Percentiles rank a stretch among this genome's conserved stretches.
Evolutionary conservation across 345 rosid genomes (phyloP).

Genomic region (Salix caprea): DNA sequence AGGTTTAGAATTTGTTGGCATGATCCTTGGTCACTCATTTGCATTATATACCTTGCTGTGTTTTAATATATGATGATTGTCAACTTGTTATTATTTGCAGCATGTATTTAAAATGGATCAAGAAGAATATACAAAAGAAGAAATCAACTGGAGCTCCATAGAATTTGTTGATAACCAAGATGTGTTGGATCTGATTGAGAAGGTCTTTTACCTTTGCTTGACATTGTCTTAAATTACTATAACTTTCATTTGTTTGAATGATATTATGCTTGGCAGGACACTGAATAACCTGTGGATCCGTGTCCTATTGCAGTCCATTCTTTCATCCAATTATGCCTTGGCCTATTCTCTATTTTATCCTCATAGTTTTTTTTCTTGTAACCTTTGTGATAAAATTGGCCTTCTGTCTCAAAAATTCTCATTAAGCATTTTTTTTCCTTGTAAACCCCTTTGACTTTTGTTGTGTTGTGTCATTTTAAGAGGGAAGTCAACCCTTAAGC

Average conservation of each 20-base stretch:
- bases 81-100: constrained; percentile 36
- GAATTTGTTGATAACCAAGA: constrained; percentile 99
- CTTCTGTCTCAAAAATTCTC: too few species aligned
- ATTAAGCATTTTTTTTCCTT: too few species aligned
- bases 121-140: constrained; percentile 97
- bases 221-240: constrained; percentile 6
- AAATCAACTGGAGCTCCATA: constrained; percentile 98
- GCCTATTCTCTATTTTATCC: constrained; percentile 7
- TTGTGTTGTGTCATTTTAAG: too few species aligned
- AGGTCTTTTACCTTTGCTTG: constrained; percentile 44
- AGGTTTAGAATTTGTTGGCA: constrained; percentile 42
- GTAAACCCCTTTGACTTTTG: too few species aligned
- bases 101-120: constrained; percentile 99
- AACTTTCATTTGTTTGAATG: constrained; percentile 1
- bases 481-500: too few species aligned
- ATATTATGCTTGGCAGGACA: constrained; percentile 3
- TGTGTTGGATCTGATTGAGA: constrained; percentile 94
- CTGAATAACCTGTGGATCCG: not conserved
- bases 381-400: too few species aligned
- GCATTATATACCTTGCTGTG: constrained; percentile 7
- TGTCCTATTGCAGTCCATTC: not conserved
- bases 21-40: constrained; percentile 7
- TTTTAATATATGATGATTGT: constrained; percentile 20
- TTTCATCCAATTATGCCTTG: not conserved
- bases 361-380: too few species aligned